Conservation (phyloP, 192 early-diverging fungal species). For the Pilaira anomala region DNA sequence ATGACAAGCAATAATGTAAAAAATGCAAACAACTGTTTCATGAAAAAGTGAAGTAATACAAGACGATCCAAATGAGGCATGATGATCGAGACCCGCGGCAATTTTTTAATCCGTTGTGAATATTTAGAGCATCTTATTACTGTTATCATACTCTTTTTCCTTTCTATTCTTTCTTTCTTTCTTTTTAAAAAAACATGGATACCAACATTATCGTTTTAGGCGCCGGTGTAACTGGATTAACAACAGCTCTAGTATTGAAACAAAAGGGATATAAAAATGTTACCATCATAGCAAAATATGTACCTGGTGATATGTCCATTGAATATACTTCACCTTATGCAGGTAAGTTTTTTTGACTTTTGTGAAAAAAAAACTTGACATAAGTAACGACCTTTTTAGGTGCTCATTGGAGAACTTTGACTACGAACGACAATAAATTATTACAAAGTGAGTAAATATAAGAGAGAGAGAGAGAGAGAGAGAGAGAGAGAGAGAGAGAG, state of each 20-base stretch:
- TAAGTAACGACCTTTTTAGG: slow-evolving; percentile 45
- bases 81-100: neutral
- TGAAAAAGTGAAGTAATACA: too few species aligned
- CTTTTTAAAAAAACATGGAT: too few species aligned
- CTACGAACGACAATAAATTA: slow-evolving; percentile 30
- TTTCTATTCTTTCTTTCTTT: too few species aligned
- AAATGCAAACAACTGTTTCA: too few species aligned
- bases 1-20: too few species aligned
- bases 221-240: slow-evolving; percentile 64
- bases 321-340: slow-evolving; percentile 54
- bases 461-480: too few species aligned
- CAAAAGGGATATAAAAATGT: slow-evolving; percentile 44
- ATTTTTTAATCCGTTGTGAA: too few species aligned
- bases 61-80: slow-evolving; percentile 28
- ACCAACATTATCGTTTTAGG: slow-evolving; percentile 37
- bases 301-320: slow-evolving; percentile 37
- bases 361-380: too few species aligned
- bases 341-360: slow-evolving; percentile 2
- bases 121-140: neutral
- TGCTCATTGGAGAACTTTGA: slow-evolving; percentile 58
- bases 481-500: too few species aligned
- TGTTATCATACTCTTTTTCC: too few species aligned
- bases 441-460: too few species aligned
- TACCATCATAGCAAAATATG: slow-evolving; percentile 45
- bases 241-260: slow-evolving; percentile 52